Base-by-base conservation (phyloP, 148 eudicot genomes). In the Camellia granthamiana region DNA sequence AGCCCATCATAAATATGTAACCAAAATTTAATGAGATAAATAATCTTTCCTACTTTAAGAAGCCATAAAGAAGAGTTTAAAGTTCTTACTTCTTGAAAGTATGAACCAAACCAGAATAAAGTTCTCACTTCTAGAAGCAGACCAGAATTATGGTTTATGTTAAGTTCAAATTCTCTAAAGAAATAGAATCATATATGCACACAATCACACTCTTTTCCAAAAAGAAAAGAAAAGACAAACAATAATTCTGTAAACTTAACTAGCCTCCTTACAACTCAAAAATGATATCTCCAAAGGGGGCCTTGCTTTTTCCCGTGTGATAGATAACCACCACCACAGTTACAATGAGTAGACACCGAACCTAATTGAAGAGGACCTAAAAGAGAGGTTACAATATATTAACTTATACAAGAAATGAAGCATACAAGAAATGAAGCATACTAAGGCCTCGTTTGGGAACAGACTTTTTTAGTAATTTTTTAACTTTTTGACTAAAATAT, bases 31-130 rank as follows among this genome's bases (percentile, higher is more conserved):
- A 69, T 16, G 54, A 44, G 54, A 44, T 69, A 69, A 63, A 4
- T 63, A 61, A 68, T 9, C 11, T 15, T 43, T 43, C 72, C 41
- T 13, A 44, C 41, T 16, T 69, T 69, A 69, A n/a, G 73, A 43
- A 69, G 73, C 54, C 73, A 46, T 6, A n/a, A 44, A 21, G 73
- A 69, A 69, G 23, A 16, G 73, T 54, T 18, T 69, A 69, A 43
- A 69, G 10, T 44, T 69, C 21, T 44, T 69, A 46, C n/a, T 69
- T 67, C 55, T 69, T 16, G 7, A 44, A 69, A 30, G 38, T 30
- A 30, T 30, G 38, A 30, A 30, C 38, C 38, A 30, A 30, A 30
- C 38, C 38, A 30, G 1, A 30, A 30, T 46, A 69, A 43, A 69
- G 10, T 44, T 69, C 21, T 44, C 44, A 46, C n/a, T 69, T 67